Percentiles rank a stretch among this genome's conserved stretches.
Evolutionary conservation across 2,329 filamentous ascomycete genomes (phyloP).

Genomic region (Penicillium sp.): DNA sequence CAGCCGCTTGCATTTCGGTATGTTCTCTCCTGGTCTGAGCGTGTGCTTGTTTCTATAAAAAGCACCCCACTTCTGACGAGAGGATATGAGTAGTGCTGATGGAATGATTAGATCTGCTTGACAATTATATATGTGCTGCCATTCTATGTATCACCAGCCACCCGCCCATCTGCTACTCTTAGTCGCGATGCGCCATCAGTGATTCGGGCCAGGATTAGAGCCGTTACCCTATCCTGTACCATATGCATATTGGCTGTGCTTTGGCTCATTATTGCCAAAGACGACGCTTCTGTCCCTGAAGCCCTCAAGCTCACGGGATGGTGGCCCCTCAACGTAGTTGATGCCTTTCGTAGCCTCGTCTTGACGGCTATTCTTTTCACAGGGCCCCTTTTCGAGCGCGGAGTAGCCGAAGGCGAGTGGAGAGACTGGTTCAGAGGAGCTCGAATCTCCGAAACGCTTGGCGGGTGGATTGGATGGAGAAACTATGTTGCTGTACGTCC

Average conservation of each 20-base stretch:
- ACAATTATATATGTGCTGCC: constrained; percentile 89
- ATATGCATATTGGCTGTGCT: constrained; percentile 70
- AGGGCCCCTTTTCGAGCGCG: constrained; percentile 80
- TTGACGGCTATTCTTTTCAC: constrained; percentile 80
- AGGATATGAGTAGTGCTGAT: constrained; percentile 12
- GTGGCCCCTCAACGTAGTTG: constrained; percentile 73
- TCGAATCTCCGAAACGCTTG: constrained; percentile 64
- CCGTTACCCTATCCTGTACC: constrained; percentile 76
- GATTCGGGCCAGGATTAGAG: constrained; percentile 82
- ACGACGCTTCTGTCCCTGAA: constrained; percentile 55
- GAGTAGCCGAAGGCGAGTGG: constrained; percentile 75
- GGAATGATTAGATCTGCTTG: constrained; percentile 66
- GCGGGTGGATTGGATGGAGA: constrained; percentile 81
- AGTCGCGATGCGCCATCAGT: constrained; percentile 87
- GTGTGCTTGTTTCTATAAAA: constrained; percentile 21
- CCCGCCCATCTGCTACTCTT: constrained; percentile 77
- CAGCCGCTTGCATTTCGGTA: constrained; percentile 47
- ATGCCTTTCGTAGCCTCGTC: constrained; percentile 67
- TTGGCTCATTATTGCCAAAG: constrained; percentile 64
- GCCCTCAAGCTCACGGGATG: constrained; percentile 75
- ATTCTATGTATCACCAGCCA: constrained; percentile 81
- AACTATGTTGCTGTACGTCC: constrained; percentile 80
- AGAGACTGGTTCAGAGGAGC: constrained; percentile 64
- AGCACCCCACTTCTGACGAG: constrained; percentile 4
- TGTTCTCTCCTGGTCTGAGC: constrained; percentile 24